Conservation (phyloP, 192 early-diverging fungal genomes). For the Cladochytrium replicatum region DNA sequence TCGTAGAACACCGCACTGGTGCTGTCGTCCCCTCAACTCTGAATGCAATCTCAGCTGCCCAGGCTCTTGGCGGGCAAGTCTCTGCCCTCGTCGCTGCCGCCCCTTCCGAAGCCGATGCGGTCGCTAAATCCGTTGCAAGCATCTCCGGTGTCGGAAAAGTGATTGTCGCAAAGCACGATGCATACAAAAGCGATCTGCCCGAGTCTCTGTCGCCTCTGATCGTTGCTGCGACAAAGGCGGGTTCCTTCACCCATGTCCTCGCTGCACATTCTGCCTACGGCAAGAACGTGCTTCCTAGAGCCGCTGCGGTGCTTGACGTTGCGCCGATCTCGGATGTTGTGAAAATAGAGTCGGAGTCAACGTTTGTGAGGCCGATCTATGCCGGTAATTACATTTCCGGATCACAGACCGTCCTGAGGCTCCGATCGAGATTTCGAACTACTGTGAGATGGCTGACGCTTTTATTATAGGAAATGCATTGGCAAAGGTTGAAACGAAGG, state of each 20-base stretch:
- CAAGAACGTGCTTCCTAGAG: slow-evolving; percentile 91
- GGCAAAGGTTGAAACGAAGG: slow-evolving; percentile 86
- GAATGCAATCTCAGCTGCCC: slow-evolving; percentile 81
- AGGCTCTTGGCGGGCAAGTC: slow-evolving; percentile 65
- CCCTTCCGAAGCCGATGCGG: slow-evolving; percentile 57
- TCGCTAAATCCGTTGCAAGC: slow-evolving; percentile 46
- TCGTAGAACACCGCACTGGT: slow-evolving; percentile 82
- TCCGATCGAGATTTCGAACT: too few relatives aligned
- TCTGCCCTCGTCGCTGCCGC: slow-evolving; percentile 64
- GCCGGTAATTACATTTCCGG: too few relatives aligned
- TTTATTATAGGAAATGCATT: slow-evolving; percentile 71
- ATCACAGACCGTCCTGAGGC: too few relatives aligned
- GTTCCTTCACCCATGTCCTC: slow-evolving; percentile 72
- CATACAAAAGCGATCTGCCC: slow-evolving; percentile 67
- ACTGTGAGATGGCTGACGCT: too few relatives aligned
- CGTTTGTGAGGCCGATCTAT: slow-evolving; percentile 94
- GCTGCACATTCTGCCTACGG: slow-evolving; percentile 80
- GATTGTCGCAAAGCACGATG: slow-evolving; percentile 70
- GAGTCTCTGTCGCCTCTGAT: slow-evolving; percentile 74
- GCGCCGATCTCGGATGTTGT: slow-evolving; percentile 85
- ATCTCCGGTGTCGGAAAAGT: slow-evolving; percentile 71
- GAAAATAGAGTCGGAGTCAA: slow-evolving; percentile 65
- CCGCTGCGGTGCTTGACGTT: slow-evolving; percentile 84
- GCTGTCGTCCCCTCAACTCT: slow-evolving; percentile 60
- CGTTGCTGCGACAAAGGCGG: slow-evolving; percentile 54